A percentile compares a stretch with the other conserved stretches of the same genome.
phyloP scores from a whole-genome alignment of 345 rosid genomes.

The Pistacia atlantica region DNA sequence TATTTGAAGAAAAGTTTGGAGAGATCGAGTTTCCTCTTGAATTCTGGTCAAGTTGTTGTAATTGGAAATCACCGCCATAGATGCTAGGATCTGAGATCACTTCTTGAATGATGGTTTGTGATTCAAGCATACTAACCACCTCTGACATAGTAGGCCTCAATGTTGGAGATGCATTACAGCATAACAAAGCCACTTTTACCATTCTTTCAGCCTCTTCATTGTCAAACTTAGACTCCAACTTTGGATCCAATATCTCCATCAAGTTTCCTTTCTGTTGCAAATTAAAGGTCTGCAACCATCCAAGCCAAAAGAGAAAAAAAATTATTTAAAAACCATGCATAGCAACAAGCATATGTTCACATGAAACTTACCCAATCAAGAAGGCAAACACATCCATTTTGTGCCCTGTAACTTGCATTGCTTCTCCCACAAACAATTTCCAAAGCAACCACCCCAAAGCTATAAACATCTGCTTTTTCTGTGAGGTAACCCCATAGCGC shows the following conservation, averaged over 20 bases:
- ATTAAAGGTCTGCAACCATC: slow-evolving; percentile 25
- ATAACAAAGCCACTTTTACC: background rate
- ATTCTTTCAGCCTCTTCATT: slow-evolving; percentile 20
- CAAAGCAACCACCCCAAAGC: slow-evolving; percentile 43
- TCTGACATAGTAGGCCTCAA: slow-evolving; percentile 34
- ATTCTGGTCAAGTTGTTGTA: slow-evolving; percentile 12
- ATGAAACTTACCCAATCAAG: slow-evolving; percentile 35
- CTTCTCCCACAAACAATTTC: slow-evolving; percentile 38
- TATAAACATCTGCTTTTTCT: slow-evolving; percentile 44
- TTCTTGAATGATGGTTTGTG: slow-evolving; percentile 19
- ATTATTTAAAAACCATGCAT: too few relatives aligned
- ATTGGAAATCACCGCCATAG: slow-evolving; percentile 26
- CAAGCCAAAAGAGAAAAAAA: background rate
- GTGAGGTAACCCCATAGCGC: slow-evolving; percentile 45
- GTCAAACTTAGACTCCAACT: background rate
- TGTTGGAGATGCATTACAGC: slow-evolving; percentile 20
- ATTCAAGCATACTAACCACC: slow-evolving; percentile 32
- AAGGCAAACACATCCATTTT: slow-evolving; percentile 31
- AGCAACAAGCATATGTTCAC: too few relatives aligned
- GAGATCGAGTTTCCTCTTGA: background rate
- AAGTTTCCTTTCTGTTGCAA: slow-evolving; percentile 28
- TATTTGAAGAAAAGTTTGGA: too few relatives aligned
- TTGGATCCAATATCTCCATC: slow-evolving; percentile 18
- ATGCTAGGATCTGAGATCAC: slow-evolving; percentile 3
- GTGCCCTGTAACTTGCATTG: slow-evolving; percentile 26